phyloP scores from a whole-genome alignment of 106 monocot species.

The Dioscorea zingiberensis region DNA sequence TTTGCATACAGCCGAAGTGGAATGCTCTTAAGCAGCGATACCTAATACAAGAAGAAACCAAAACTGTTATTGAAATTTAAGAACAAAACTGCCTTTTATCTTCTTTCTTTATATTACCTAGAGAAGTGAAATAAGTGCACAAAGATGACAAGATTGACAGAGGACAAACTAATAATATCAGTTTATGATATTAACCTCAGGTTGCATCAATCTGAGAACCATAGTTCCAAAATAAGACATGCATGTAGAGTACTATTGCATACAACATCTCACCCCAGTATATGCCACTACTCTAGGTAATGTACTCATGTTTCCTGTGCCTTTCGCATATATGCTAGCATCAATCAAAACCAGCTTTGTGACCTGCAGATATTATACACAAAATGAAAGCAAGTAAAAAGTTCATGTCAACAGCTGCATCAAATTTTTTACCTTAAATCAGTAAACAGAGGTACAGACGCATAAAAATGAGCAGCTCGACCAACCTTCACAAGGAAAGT shows the following conservation, averaged over 20 bases:
- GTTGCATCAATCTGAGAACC: slow-evolving; percentile 1
- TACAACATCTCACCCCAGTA: slow-evolving; percentile 66
- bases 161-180: not conserved
- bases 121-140: too few species aligned
- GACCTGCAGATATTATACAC: slow-evolving; percentile 33
- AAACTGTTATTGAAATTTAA: not conserved
- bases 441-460: too few species aligned
- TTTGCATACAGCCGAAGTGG: slow-evolving; percentile 68
- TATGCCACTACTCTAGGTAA: slow-evolving; percentile 64
- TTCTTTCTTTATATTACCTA: too few species aligned
- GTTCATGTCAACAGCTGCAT: not conserved
- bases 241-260: not conserved
- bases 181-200: not conserved
- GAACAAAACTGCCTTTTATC: too few species aligned
- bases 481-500: too few species aligned
- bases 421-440: too few species aligned
- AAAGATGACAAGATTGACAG: not conserved
- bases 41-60: slow-evolving; percentile 35
- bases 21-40: slow-evolving; percentile 69
- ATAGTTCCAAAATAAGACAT: slow-evolving; percentile 2
- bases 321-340: slow-evolving; percentile 80
- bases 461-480: too few species aligned
- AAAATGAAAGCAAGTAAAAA: not conserved
- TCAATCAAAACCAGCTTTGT: slow-evolving; percentile 66
- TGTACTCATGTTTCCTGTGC: slow-evolving; percentile 59